A percentile compares a stretch with the other conserved stretches of the same genome.
These are phyloP conservation scores for Fennellomyces sp. DNA, from an alignment of 371 early-diverging fungal species.

Conservation along the genomic window DNA sequence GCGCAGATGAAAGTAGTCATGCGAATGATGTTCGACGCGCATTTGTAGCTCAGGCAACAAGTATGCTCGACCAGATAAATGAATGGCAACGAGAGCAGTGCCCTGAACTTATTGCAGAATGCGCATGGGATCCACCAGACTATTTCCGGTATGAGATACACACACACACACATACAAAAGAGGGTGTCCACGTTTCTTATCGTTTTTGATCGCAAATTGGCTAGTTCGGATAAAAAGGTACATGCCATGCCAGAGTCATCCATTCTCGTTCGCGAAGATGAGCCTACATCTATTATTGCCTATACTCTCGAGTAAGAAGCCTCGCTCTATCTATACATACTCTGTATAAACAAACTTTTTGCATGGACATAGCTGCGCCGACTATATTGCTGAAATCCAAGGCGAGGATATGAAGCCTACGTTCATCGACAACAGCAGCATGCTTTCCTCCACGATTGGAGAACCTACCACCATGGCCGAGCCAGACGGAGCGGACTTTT, in stretches of 20 bases:
- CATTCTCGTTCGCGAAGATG: conserved; percentile 88
- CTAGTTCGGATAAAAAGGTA: conserved; percentile 21
- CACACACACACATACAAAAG: too few relatives aligned
- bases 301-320: conserved; percentile 74
- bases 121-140: conserved; percentile 39
- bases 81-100: conserved; percentile 36
- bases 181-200: too few relatives aligned
- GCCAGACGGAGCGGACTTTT: background rate
- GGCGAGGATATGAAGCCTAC: background rate
- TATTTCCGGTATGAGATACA: conserved; percentile 26
- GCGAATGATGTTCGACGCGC: conserved; percentile 43
- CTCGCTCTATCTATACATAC: background rate
- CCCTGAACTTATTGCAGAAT: conserved; percentile 22
- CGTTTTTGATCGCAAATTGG: too few relatives aligned
- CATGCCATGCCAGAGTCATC: conserved; percentile 85
- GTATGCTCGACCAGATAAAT: conserved; percentile 23
- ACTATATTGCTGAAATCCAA: background rate
- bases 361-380: background rate
- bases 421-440: background rate
- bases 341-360: background rate
- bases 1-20: conserved; percentile 17
- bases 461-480: background rate
- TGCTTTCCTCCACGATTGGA: background rate
- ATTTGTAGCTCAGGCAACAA: conserved; percentile 27
- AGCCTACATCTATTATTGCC: conserved; percentile 91